Base-by-base conservation (phyloP, 2,329 filamentous ascomycete species). In the Penicillium decumbens region DNA sequence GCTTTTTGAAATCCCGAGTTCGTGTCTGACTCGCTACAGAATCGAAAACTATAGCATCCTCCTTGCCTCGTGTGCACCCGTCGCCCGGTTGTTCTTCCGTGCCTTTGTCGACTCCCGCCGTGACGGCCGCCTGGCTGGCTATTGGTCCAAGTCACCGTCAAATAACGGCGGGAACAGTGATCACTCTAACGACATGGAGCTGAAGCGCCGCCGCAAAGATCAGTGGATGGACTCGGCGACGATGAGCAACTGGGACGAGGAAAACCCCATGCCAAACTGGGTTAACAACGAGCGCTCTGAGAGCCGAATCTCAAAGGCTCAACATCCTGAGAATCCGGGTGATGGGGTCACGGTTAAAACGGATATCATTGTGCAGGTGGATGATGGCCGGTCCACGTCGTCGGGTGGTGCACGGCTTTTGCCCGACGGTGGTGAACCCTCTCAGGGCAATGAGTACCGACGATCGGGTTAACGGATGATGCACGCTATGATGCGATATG, bases 31-130 rank as follows among this genome's bases (percentile, higher is more conserved):
- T 23, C 25, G 2, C 1, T 6, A 1, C 44, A 70, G 66, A 33
- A 69, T 71, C 18, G 68, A 71, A 48, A 70, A 71, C 42, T 69
- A 68, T 49, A 64, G 59, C 47, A 70, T 71, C 15, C 59, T 70
- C 0, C 59, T 71, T 18, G 68, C 68, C 15, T 65, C 65, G 2
- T 68, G 65, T 5, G 65, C 66, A 3, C 65, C 66, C 1, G 60
- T 70, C 24, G 60, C 64, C 32, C 63, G 67, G 3, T 61, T 70
- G 24, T 66, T 69, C 50, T 56, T 68, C 18, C 59, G 64, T 13
- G 56, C 58, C 20, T 55, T 68, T 28, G 58, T 66, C 27, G 59
- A 67, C 35, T 53, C 59, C 39, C 51, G 55, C 42, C 55, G 55
- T 30, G 47, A 59, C 25, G 55, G 59, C 9, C 53, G 51, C 32